Base-by-base conservation (phyloP, 148 eudicot species). In the Rheum nobile region DNA sequence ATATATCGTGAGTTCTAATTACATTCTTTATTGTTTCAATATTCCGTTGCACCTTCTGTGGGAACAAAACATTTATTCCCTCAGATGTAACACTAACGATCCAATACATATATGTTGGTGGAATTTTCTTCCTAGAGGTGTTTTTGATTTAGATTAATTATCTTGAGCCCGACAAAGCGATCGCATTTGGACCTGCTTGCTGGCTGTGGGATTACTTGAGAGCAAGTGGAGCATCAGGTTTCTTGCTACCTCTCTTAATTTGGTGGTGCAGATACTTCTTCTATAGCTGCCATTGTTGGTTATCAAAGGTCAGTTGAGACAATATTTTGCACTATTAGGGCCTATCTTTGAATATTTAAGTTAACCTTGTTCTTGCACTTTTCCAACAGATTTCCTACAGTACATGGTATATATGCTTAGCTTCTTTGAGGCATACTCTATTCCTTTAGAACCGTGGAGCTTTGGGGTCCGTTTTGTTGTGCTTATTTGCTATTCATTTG, bases 201-300 rank as follows among this genome's bases (percentile, higher is more conserved):
- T 95, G 98, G 97, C 80, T 95, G 61, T 95, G 98, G 98, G 98
- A 95, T 78, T 95, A 95, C 79, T 79, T 95, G 78, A 86, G 98
- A 86, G 87, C 97, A 86, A 95, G 98, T 81, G 98, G 96, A 77
- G 97, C 98, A 77, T 95, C 97, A 75, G 98, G 98, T 52, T 95
- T 95, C 80, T 75, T 95, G 84, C 96, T 95, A 84, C 98, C 98
- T 73, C 93, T 95, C 59, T 43, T 43, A 10, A 10, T 95, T 96
- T 59, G 96, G 98, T 80, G 99, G 99, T 46, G 99, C 99, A 76
- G 99, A 95, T 90, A 95, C 97, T 84, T 95, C 99, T 34, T 91
- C 97, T 48, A 96, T 91, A 73, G 99, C 99, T 77, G 98, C 96
- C 73, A 90, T 94, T 35, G 97, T 89, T 80, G 98, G 99, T 95